Conservation (phyloP, 108 stramenopile species). For the Nannochloropsis granulata region DNA sequence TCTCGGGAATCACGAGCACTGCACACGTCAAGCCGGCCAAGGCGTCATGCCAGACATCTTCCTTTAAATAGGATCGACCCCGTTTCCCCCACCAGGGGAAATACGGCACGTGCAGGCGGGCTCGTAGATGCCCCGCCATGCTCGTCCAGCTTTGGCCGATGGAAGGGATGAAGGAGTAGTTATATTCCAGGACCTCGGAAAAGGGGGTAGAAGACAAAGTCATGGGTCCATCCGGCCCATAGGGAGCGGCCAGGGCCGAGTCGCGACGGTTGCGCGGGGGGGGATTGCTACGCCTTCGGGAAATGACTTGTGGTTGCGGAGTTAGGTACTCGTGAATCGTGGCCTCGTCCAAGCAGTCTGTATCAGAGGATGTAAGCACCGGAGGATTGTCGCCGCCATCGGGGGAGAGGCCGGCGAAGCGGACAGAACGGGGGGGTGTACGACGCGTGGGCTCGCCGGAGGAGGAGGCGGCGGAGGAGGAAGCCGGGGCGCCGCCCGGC, state of each 20-base stretch:
- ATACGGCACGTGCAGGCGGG: neutral
- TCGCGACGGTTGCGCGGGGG: neutral
- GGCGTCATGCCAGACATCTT: neutral
- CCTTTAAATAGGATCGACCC: neutral
- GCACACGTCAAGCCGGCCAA: neutral
- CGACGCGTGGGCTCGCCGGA: too few species aligned
- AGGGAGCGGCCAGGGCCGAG: neutral
- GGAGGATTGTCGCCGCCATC: too few species aligned
- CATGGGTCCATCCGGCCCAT: neutral
- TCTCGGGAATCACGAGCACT: neutral
- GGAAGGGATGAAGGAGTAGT: neutral
- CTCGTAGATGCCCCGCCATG: neutral
- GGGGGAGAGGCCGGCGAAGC: too few species aligned
- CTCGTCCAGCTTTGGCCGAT: neutral
- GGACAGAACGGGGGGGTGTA: too few species aligned
- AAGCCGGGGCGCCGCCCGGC: too few species aligned
- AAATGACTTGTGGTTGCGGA: neutral
- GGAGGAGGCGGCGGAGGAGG: too few species aligned
- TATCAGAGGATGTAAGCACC: too few species aligned
- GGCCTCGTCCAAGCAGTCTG: too few species aligned
- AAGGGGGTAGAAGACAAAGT: neutral
- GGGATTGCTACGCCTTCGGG: neutral
- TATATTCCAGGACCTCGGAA: neutral
- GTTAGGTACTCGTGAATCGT: too few species aligned
- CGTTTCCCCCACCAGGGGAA: neutral